Evolutionary conservation across 805 yeast genomes (phyloP), one percentile per base, ranked within the genome.

Genomic region (Candida railenensis): DNA sequence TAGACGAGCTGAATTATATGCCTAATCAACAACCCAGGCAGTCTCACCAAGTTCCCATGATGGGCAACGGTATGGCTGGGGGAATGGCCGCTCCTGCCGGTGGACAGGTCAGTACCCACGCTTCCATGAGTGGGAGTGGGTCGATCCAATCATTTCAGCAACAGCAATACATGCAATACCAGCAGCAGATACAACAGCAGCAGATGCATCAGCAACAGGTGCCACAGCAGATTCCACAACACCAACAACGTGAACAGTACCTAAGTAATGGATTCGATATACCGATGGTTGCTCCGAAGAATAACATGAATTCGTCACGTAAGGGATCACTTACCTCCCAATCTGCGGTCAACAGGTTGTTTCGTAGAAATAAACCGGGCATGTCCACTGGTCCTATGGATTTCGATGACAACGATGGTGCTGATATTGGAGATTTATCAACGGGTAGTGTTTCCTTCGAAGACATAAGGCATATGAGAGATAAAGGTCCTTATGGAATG

Each of bases 381-480:
- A 56, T 53, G 15, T 43, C 38, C 36, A 63, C 58, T 14, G 62
- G 16, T 7, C 43, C 43, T 14, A 40, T 54, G 3, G 60, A 58
- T 18, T 70, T 69, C 37, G 72, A 69, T 43, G 76, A 71, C 7
- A 72, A 69, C 3, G 34, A 48, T 4, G 74, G 73, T 18, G 69
- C 65, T 1, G 74, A 69, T 47, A 55, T 67, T 22, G 63, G 58
- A 38, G 66, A 65, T 32, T 48, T 67, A 32, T 60, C 71, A 3
- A 65, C 67, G 16, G 71, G 68, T 2, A 61, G 63, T 21, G 65
- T 85, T 51, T 78, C 89, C 0, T 83, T 84, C 51, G 81, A 79
- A 51, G 91, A 87, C 55, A 67, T 87, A 8, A 68, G 81, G 20
- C 83, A 83, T 42, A 65, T 83, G 1, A 69, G 85, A 43, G 88